Evolutionary conservation across 176 grass and related monocot species (phyloP), one percentile per base, ranked within the genome.

Genomic region (Aegilops tauschii): DNA sequence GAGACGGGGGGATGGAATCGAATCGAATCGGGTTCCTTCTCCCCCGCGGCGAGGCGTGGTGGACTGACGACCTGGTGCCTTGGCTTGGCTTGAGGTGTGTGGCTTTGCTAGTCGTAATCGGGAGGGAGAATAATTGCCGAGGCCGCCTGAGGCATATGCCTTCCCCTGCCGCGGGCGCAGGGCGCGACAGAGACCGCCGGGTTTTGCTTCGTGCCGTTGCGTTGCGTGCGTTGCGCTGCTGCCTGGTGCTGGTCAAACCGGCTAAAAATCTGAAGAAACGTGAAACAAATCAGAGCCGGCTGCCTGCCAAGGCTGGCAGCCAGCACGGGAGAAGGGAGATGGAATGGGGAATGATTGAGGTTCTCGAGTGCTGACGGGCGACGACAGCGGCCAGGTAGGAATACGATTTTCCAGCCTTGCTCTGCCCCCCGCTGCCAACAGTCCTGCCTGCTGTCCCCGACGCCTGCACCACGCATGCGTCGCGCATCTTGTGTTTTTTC

Each of bases 11-110:
- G 27, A 18, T 13, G 50, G 37, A 68, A 80, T 76, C 69, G 21
- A 68, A 80, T 76, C 85, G 89, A 80, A 84, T 77, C 68, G 21
- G 71, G 39, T 84, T 35, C 32, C 1, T 76, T 54, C 88, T 23
- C 56, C 54, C 0, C 67, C 1, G 74, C 73, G 65, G 27, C 1
- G 84, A 36, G 21, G 20, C 64, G 83, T 25, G 21, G 17, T 54
- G 73, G 67, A 36, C 39, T 54, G 50, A 54, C 9, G 77, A n/a
- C 68, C 9, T 17, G 67, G 17, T 70, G 18, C n/a, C 5, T 42
- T 72, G 68, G 40, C 40, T 44, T 44, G 42, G 42, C 42, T 42
- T 47, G 69, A 47, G 62, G 30, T 40, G 85, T 29, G 84, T 54
- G 50, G 50, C 6, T 54, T 54, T 9, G 69, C 34, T 37, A 56